Base-by-base conservation (phyloP, 2,329 filamentous ascomycete species). In the Zymoseptoria passerinii region DNA sequence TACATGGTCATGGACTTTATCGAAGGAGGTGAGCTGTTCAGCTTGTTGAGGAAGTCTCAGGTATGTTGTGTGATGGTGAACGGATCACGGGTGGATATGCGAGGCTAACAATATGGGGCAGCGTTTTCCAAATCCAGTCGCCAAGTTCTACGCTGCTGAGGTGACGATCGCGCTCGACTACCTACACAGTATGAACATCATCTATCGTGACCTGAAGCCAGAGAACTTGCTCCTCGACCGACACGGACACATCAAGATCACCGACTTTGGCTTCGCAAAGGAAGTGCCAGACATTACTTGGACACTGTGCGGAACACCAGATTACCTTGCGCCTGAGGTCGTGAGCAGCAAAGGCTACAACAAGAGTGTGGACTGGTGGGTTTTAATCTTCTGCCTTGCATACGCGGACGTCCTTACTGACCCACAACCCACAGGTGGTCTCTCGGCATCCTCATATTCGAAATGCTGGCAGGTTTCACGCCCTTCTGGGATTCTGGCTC, bases 1-100 rank as follows among this genome's bases (percentile, higher is more conserved):
- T 99, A 99, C 82, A 99, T 99, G 94, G 94, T 99, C 69, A 99
- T 99, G 94, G 94, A 99, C 75, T 99, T 99, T 78, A 92, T 99
- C 56, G 94, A 99, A 76, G 94, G 94, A 66, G 94, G 94, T 70
- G 94, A 99, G 80, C 81, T 99, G 56, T 99, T 99, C 74, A 97
- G 92, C 66, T 77, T 99, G 68, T 79, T 99, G 68, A 83, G 94
- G 68, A 97, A 99, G 76, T 97, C 92, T 58, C 86, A 80, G 86
- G 92, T 52, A 28, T 28, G 50, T 28, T 28, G 50, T 23, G 10
- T n/a, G 82, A 83, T 83, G 81, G 81, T 76, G n/a, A n/a, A 28
- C 28, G 19, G 8, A 20, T 16, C 8, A 27, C 10, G 23, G 23
- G 48, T 51, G 19, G 10, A 20, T 35, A 35, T n/a, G 29, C 2